Evolutionary conservation across 495 filamentous ascomycete genomes (phyloP), one percentile per base, ranked within the genome.

Genomic region (Penicillium dipodomyicola): DNA sequence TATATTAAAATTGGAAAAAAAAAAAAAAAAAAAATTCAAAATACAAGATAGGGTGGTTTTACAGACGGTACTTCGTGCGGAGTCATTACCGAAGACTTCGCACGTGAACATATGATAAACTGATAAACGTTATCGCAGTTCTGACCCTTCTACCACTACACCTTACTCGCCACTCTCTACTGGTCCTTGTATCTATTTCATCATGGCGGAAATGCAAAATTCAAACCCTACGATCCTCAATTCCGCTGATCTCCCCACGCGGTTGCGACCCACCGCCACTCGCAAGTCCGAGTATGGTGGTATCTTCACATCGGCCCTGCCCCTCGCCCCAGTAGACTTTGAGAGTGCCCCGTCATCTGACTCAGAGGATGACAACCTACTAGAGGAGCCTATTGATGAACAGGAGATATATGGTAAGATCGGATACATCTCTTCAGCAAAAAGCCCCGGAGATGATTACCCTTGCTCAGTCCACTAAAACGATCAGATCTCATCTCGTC

Each of bases 211-310:
- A 67, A 77, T 88, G 40, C 86, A 96, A 59, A 98, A 98, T 71
- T 90, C 86, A 52, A 97, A 98, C 77, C 94, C 94, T 52, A 96
- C 91, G 22, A 92, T 98, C 67, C 79, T 97, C 51, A 94, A 87
- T 68, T 82, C 83, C 52, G 91, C 92, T 23, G 90, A 98, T 70
- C 86, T 98, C 27, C 94, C 95, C n/a, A 90, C 89, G 30, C 81
- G 90, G 27, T 77, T 82, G 58, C 80, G 83, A 69, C 60, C 83
- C 63, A 35, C 69, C 57, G 56, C 65, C 41, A 76, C 76, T 57
- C 65, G 68, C 42, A 77, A 77, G 58, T 72, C 74, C n/a, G 73
- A 75, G 14, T 71, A 75, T 35, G 66, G 69, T 27, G 70, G 67
- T 1, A 64, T 69, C 47, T 79, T 66, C 74, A 78, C 64, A 49